Evolutionary conservation across 352 stramenopile species (phyloP).

Genomic region (Pythium insidiosum): DNA sequence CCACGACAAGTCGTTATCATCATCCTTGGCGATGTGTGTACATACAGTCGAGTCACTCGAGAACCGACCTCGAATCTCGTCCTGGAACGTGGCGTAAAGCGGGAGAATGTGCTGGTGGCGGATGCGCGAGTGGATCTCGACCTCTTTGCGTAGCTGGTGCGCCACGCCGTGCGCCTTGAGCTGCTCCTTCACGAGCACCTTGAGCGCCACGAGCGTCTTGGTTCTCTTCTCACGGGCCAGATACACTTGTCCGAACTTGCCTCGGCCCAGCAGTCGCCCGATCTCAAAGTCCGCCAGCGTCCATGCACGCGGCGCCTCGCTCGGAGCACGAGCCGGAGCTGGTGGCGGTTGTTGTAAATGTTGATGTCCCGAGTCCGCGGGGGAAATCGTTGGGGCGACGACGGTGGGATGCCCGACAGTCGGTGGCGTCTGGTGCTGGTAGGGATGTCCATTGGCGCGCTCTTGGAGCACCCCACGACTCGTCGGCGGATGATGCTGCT

Average conservation of each 20-base stretch:
- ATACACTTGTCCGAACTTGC: constrained; percentile 89
- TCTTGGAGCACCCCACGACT: no score
- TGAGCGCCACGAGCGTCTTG: constrained; percentile 76
- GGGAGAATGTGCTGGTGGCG: constrained; percentile 83
- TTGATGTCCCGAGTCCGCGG: no score
- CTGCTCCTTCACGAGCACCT: constrained; percentile 87
- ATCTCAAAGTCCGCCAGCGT: constrained; percentile 85
- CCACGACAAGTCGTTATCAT: no score
- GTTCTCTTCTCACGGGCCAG: constrained; percentile 80
- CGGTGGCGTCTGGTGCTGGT: neutral
- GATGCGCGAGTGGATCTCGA: constrained; percentile 89
- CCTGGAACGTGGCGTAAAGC: constrained; percentile 82
- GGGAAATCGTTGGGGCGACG: constrained; percentile 20
- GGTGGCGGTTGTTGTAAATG: constrained; percentile 14
- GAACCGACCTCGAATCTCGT: constrained; percentile 59
- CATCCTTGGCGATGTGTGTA: no score
- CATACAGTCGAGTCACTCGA: no score
- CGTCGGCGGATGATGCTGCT: no score
- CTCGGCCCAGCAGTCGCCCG: constrained; percentile 65
- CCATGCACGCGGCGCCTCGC: constrained; percentile 42
- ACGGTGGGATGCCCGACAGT: constrained; percentile 10
- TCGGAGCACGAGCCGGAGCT: neutral
- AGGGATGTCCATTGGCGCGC: no score
- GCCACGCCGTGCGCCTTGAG: constrained; percentile 53
- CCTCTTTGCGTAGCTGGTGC: constrained; percentile 83